These are phyloP conservation scores for Paraconiothyrium brasiliense DNA, from an alignment of 2,329 filamentous ascomycete species.

Conservation along the genomic window DNA sequence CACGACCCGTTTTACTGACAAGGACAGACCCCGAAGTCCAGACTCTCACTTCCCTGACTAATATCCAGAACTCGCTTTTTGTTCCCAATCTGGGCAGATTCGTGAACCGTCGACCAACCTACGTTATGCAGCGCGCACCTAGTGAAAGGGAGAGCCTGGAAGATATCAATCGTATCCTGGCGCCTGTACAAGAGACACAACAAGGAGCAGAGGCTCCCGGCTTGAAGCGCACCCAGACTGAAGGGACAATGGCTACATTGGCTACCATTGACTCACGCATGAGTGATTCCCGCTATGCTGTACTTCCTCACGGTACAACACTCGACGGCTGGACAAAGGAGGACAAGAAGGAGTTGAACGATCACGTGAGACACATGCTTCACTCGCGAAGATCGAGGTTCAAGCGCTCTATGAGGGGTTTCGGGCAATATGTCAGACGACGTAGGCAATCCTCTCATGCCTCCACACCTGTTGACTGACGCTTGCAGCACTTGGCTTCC, in stretches of 20 bases:
- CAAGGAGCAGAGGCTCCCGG: constrained; percentile 30
- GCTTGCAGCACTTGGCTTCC: constrained; percentile 73
- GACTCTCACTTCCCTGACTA: constrained; percentile 83
- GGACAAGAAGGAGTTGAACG: constrained; percentile 80
- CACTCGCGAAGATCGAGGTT: constrained; percentile 83
- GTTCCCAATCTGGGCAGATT: constrained; percentile 80
- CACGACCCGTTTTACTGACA: constrained; percentile 15
- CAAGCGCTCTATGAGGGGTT: constrained; percentile 81
- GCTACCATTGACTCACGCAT: constrained; percentile 73
- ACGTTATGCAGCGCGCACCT: constrained; percentile 69
- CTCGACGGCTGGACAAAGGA: constrained; percentile 78
- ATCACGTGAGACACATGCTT: constrained; percentile 87
- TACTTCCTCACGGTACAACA: constrained; percentile 76
- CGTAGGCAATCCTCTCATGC: constrained; percentile 58
- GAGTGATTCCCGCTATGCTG: constrained; percentile 77
- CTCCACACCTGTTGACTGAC: background rate
- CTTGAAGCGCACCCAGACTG: constrained; percentile 37
- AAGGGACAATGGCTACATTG: constrained; percentile 48
- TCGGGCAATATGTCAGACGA: constrained; percentile 78
- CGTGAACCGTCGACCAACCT: constrained; percentile 81
- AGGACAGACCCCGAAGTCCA: constrained; percentile 80
- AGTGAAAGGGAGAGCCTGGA: constrained; percentile 46
- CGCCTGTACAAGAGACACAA: constrained; percentile 31
- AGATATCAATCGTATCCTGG: constrained; percentile 40
- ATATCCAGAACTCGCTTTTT: constrained; percentile 90